Evolutionary conservation across 1,284 basidiomycete genomes (phyloP).

Genomic region (Fomitopsis palustris): DNA sequence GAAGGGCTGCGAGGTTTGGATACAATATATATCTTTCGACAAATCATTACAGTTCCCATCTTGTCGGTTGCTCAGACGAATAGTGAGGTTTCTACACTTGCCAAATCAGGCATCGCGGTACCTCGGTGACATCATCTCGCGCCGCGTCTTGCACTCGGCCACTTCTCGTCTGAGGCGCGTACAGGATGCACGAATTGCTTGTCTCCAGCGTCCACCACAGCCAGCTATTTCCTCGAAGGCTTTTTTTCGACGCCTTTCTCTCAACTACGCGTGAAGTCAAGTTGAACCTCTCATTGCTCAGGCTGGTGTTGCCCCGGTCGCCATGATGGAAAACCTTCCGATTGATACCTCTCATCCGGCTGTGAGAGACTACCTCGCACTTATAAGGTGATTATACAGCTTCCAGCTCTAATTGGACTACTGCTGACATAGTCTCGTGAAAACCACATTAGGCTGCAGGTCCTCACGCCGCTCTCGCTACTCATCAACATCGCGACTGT

Average conservation of each 20-base stretch:
- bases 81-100: neutral
- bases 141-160: neutral
- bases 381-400: conserved; percentile 21
- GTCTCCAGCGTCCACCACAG: neutral
- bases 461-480: conserved; percentile 73
- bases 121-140: neutral
- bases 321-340: conserved; percentile 26
- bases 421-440: neutral
- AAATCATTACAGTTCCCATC: no score
- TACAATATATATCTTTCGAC: no score
- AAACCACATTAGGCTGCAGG: conserved; percentile 53
- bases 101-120: neutral
- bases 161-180: neutral
- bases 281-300: neutral
- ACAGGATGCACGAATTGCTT: neutral
- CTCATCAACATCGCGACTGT: conserved; percentile 66
- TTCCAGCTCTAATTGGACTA: no score
- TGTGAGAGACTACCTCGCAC: conserved; percentile 29
- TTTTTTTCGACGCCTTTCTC: no score
- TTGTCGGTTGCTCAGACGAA: no score
- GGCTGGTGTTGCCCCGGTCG: neutral
- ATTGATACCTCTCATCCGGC: conserved; percentile 29
- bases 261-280: neutral
- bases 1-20: no score
- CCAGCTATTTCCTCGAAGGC: neutral